These are phyloP conservation scores for Solanum hybrid DNA, from an alignment of 305 asterid genomes.

Conservation along the genomic window DNA sequence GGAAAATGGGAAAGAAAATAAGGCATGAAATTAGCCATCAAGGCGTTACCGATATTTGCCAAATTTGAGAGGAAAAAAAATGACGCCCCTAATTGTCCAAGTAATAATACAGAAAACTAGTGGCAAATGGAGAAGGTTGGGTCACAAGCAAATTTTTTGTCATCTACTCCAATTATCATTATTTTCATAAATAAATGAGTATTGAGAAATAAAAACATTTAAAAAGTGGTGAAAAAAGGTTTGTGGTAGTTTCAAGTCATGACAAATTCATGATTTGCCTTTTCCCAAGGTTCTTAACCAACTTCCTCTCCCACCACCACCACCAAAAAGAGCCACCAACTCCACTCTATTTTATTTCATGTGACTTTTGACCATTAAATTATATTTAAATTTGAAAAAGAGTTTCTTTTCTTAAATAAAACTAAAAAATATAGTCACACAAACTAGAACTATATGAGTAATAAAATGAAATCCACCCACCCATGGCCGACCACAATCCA, in stretches of 20 bases:
- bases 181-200: neutral
- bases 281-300: neutral
- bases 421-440: neutral
- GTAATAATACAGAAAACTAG: neutral
- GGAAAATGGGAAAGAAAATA: neutral
- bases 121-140: neutral
- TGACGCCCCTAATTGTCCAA: neutral
- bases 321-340: neutral
- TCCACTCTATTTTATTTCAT: neutral
- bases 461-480: neutral
- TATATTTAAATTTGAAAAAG: neutral
- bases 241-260: neutral
- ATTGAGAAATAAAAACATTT: neutral
- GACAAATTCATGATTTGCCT: neutral
- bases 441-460: neutral
- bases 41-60: neutral
- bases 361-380: neutral
- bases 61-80: neutral
- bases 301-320: neutral
- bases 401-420: neutral
- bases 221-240: neutral
- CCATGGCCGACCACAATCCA: neutral
- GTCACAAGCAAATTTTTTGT: neutral
- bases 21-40: conserved; percentile 2
- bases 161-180: neutral